These are phyloP conservation scores for Aureobasidium vineae DNA, from an alignment of 2,329 filamentous ascomycete species.

Conservation along the genomic window DNA sequence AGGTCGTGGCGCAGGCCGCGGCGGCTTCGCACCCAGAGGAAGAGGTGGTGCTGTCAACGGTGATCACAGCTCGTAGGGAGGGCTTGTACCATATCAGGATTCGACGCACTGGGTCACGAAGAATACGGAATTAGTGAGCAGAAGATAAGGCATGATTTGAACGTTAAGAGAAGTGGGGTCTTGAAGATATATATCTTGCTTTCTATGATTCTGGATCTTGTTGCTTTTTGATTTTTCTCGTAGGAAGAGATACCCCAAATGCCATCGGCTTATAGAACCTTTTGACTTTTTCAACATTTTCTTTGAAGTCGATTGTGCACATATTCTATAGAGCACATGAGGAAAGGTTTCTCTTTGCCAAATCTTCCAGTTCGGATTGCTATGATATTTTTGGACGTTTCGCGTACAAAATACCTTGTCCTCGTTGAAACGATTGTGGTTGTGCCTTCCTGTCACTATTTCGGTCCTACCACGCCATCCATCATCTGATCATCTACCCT, in stretches of 20 bases:
- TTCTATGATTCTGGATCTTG: neutral
- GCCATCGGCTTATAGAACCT: neutral
- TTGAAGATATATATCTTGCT: neutral
- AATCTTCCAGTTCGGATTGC: too few relatives aligned
- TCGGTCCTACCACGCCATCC: too few relatives aligned
- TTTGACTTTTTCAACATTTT: neutral
- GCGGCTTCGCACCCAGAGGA: slow-evolving; percentile 24
- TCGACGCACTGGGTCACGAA: slow-evolving; percentile 8
- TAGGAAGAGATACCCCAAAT: neutral
- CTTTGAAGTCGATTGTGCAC: too few relatives aligned
- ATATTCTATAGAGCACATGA: too few relatives aligned
- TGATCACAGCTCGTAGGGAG: neutral
- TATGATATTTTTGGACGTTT: too few relatives aligned
- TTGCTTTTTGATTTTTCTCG: neutral
- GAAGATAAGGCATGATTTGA: neutral
- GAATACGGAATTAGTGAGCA: neutral
- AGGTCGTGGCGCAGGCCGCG: slow-evolving; percentile 29
- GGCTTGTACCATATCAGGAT: neutral
- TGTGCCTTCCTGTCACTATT: too few relatives aligned
- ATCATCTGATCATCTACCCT: too few relatives aligned
- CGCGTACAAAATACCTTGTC: too few relatives aligned
- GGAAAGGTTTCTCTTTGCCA: too few relatives aligned
- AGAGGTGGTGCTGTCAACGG: slow-evolving; percentile 27
- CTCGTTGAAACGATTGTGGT: too few relatives aligned
- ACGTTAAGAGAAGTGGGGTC: neutral